A percentile compares a stretch with the other conserved stretches of the same genome.
These are phyloP conservation scores for Exophiala phaeomuriformis DNA, from an alignment of 2,329 filamentous ascomycete species.

Conservation along the genomic window DNA sequence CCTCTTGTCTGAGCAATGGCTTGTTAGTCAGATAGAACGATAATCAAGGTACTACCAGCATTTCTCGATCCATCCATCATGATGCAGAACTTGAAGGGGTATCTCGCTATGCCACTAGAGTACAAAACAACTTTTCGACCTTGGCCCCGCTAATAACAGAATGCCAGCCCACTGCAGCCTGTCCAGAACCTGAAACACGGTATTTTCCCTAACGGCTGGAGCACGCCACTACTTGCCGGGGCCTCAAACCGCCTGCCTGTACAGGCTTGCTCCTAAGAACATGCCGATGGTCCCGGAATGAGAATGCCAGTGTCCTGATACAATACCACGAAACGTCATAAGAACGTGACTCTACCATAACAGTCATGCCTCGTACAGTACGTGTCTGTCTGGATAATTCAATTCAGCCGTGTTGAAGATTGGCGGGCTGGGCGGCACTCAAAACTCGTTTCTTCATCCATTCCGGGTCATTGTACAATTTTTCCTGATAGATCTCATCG, in stretches of 20 bases:
- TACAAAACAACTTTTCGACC: not conserved
- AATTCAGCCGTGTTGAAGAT: conserved; percentile 17
- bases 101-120: not conserved
- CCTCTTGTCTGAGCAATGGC: no score
- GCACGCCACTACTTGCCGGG: no score
- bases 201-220: no score
- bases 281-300: no score
- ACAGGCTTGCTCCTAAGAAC: no score
- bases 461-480: conserved; percentile 19
- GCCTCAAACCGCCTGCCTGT: no score
- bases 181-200: not conserved
- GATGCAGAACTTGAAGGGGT: not conserved
- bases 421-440: conserved; percentile 15
- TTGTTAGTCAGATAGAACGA: no score
- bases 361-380: no score
- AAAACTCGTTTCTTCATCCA: conserved; percentile 27
- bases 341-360: not conserved
- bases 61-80: no score
- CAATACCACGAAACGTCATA: not conserved
- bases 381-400: not conserved
- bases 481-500: conserved; percentile 68
- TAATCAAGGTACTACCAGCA: no score
- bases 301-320: no score
- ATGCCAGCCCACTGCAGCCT: not conserved
- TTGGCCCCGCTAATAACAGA: not conserved